Conservation (phyloP, 306 rosid genomes). For the Medicago ruthenica region DNA sequence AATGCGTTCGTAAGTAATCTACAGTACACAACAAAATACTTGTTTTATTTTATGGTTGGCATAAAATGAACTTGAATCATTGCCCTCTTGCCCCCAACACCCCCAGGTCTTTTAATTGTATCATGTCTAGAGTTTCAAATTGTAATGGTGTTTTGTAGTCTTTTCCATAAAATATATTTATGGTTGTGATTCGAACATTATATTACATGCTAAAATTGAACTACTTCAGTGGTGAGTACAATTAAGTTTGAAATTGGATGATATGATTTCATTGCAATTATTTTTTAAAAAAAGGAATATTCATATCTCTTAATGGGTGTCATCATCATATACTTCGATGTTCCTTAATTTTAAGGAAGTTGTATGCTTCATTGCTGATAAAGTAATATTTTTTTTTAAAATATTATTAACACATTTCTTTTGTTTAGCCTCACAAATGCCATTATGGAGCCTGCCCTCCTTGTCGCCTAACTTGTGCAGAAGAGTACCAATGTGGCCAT, state of each 20-base stretch:
- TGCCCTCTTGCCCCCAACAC: neutral
- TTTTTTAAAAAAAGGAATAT: neutral
- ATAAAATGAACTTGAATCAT: neutral
- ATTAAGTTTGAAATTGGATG: conserved; percentile 22
- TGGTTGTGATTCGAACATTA: conserved; percentile 7
- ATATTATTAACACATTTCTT: conserved; percentile 40
- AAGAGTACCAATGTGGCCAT: conserved; percentile 86
- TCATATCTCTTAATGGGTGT: neutral
- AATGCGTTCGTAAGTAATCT: neutral
- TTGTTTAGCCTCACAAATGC: conserved; percentile 91
- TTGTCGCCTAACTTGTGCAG: conserved; percentile 79
- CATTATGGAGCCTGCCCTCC: conserved; percentile 93
- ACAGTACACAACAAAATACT: neutral
- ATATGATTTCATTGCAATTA: neutral
- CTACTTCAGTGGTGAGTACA: conserved; percentile 6
- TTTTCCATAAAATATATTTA: neutral
- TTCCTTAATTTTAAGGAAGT: conserved; percentile 29
- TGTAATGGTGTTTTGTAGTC: too few relatives aligned
- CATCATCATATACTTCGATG: conserved; percentile 10
- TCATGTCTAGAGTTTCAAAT: conserved; percentile 6
- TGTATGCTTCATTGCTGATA: neutral
- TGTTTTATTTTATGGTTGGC: neutral
- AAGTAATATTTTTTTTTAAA: neutral
- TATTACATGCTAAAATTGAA: conserved; percentile 16
- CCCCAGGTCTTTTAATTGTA: neutral